Percentiles rank a stretch among this genome's conserved stretches.
Evolutionary conservation across 352 stramenopile species (phyloP).

Genomic region (Globisporangium nodosum): DNA sequence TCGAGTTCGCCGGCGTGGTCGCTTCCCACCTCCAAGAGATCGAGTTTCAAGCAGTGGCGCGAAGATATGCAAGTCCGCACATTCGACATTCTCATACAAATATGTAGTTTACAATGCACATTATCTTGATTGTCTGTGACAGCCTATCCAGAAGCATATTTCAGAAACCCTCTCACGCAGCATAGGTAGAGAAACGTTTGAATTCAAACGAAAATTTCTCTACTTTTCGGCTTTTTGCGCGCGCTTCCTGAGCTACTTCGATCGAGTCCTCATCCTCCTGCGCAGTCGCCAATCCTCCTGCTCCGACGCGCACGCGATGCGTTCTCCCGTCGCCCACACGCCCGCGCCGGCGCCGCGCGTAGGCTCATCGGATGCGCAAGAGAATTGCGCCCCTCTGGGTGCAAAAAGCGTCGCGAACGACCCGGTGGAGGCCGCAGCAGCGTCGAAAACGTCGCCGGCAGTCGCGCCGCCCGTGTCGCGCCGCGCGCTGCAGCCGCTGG

Average conservation of each 20-base stretch:
- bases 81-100: too few species aligned
- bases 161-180: not conserved
- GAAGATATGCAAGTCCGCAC: too few species aligned
- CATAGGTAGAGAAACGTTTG: not conserved
- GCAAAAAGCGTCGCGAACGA: constrained; percentile 12
- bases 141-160: not conserved
- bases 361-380: constrained; percentile 10
- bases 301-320: constrained; percentile 14
- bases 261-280: not conserved
- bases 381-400: constrained; percentile 25
- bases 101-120: too few species aligned
- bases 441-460: not conserved
- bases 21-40: too few species aligned
- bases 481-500: constrained; percentile 9
- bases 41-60: too few species aligned
- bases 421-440: not conserved
- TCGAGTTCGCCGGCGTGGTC: too few species aligned
- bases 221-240: not conserved
- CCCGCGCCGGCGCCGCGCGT: not conserved
- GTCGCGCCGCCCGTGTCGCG: not conserved
- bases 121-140: too few species aligned
- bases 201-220: not conserved
- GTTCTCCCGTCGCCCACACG: constrained; percentile 2
- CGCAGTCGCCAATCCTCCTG: not conserved
- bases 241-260: not conserved